Conservation (phyloP, 176 grass and related monocot genomes). For the Neostapfia colusana region DNA sequence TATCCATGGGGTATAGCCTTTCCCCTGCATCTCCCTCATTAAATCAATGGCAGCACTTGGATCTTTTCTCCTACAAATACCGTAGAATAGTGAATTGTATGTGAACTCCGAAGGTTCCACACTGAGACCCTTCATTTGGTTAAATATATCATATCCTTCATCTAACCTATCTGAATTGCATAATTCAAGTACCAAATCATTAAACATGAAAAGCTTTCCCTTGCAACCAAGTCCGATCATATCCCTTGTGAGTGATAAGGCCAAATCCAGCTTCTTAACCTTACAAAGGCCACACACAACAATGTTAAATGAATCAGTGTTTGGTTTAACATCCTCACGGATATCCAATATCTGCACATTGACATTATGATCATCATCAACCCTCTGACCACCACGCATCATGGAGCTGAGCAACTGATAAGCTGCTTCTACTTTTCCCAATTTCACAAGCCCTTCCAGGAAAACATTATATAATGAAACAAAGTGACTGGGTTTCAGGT, state of each 20-base stretch:
- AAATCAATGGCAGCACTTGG: slow-evolving; percentile 51
- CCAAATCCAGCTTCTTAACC: slow-evolving; percentile 63
- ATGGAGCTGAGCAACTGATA: slow-evolving; percentile 53
- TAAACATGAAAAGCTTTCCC: slow-evolving; percentile 84
- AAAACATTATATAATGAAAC: slow-evolving; percentile 58
- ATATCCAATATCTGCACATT: slow-evolving; percentile 36
- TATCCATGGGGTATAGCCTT: slow-evolving; percentile 71
- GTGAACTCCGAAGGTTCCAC: slow-evolving; percentile 74
- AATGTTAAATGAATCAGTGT: slow-evolving; percentile 78
- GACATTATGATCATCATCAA: slow-evolving; percentile 25
- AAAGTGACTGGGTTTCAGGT: slow-evolving; percentile 37
- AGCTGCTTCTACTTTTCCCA: slow-evolving; percentile 58
- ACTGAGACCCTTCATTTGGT: slow-evolving; percentile 58
- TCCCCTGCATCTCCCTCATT: slow-evolving; percentile 60
- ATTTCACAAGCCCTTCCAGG: slow-evolving; percentile 64
- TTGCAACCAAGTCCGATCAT: slow-evolving; percentile 64
- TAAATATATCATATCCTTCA: slow-evolving; percentile 65
- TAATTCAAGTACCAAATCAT: slow-evolving; percentile 77
- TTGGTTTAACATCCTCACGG: slow-evolving; percentile 51
- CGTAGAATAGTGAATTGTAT: slow-evolving; percentile 81
- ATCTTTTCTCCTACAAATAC: slow-evolving; percentile 61
- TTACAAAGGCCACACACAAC: slow-evolving; percentile 79
- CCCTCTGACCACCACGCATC: slow-evolving; percentile 23
- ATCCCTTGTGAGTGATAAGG: slow-evolving; percentile 64
- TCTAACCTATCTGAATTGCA: slow-evolving; percentile 71